Percentiles rank a stretch among this genome's conserved stretches.
Conservation (phyloP, 2,329 filamentous ascomycete genomes). For the Coniochaeta sp. region DNA sequence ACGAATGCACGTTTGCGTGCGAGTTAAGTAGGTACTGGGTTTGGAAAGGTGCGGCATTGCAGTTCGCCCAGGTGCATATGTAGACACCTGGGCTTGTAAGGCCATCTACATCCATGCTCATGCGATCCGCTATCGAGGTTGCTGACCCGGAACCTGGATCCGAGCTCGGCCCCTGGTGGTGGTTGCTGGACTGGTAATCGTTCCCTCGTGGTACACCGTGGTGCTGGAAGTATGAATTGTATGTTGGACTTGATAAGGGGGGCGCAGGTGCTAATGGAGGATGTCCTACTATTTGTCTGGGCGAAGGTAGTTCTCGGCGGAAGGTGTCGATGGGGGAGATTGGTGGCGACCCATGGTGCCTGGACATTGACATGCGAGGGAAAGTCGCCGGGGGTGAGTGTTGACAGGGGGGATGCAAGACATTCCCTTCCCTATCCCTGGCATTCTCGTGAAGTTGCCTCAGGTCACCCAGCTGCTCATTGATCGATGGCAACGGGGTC, state of each 20-base stretch:
- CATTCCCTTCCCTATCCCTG: constrained; percentile 20
- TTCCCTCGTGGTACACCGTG: constrained; percentile 26
- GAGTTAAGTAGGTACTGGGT: constrained; percentile 74
- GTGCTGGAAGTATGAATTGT: constrained; percentile 22
- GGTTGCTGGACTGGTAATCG: constrained; percentile 37
- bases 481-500: constrained; percentile 30
- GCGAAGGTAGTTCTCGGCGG: constrained; percentile 40
- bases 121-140: constrained; percentile 37
- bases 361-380: constrained; percentile 21
- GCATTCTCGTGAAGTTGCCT: constrained; percentile 12
- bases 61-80: constrained; percentile 54
- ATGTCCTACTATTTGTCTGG: constrained; percentile 25
- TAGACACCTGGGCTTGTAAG: constrained; percentile 50
- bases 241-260: background rate
- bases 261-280: constrained; percentile 19
- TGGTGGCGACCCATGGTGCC: constrained; percentile 35
- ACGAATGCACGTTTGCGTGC: constrained; percentile 67
- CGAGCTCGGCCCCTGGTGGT: constrained; percentile 36
- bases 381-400: constrained; percentile 27
- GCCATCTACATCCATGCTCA: constrained; percentile 54
- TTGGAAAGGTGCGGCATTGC: constrained; percentile 67
- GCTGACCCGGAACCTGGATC: constrained; percentile 30
- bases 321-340: constrained; percentile 39
- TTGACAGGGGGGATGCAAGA: constrained; percentile 16
- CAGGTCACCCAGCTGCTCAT: constrained; percentile 26